Evolutionary conservation across 2,329 filamentous ascomycete genomes (phyloP).

Genomic region (Diaporthe eres): DNA sequence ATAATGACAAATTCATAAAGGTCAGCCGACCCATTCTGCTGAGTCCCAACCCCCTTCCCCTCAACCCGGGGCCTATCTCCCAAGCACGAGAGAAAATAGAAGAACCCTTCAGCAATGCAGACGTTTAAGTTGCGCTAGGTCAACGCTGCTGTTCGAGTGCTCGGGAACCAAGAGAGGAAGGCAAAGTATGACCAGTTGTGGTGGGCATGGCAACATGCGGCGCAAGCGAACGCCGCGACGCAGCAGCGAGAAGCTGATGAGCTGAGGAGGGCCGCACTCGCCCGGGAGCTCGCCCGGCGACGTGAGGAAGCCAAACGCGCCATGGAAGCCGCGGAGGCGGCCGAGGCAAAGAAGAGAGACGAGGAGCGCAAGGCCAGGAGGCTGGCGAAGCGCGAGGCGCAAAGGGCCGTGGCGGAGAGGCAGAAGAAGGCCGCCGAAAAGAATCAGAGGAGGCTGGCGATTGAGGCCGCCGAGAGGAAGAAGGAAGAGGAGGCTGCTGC

Average conservation of each 20-base stretch:
- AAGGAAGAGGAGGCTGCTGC: not conserved
- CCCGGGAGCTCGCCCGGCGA: too few species aligned
- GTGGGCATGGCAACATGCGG: not conserved
- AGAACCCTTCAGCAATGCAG: not conserved
- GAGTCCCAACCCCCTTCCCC: too few species aligned
- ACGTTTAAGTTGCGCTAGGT: not conserved
- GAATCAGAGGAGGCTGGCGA: not conserved
- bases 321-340: not conserved
- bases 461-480: not conserved
- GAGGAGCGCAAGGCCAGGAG: not conserved
- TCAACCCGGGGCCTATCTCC: too few species aligned
- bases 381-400: not conserved
- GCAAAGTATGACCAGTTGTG: not conserved
- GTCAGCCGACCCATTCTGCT: not conserved
- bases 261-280: not conserved
- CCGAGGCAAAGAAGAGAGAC: not conserved
- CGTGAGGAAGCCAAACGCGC: not conserved
- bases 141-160: not conserved
- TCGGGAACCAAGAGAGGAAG: not conserved
- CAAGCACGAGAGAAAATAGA: not conserved
- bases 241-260: not conserved
- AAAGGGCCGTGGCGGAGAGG: not conserved
- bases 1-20: not conserved
- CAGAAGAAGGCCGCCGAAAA: not conserved
- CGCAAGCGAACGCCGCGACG: not conserved